A percentile compares a stretch with the other conserved stretches of the same genome.
These are phyloP conservation scores for Rhizopogon vulgaris DNA, from an alignment of 768 basidiomycete species.

Conservation along the genomic window DNA sequence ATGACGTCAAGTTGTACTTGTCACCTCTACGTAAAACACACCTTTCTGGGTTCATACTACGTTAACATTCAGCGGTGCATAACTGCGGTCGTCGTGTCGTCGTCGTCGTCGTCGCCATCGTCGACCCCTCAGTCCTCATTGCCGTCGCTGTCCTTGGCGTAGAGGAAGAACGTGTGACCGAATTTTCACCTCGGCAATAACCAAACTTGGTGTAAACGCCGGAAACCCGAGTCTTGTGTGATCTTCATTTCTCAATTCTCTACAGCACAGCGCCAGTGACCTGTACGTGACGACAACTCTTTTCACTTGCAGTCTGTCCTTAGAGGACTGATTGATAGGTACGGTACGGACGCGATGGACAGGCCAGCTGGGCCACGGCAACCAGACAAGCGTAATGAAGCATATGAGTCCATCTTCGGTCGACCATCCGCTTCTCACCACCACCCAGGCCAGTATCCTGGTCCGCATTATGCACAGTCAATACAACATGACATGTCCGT, in stretches of 20 bases:
- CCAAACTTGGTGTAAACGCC: not conserved
- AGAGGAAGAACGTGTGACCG: constrained; percentile 1
- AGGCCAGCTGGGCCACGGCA: constrained; percentile 54
- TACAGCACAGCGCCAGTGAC: not conserved
- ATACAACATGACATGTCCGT: constrained; percentile 11
- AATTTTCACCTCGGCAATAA: not conserved
- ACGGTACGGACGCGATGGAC: constrained; percentile 30
- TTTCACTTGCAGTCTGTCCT: not conserved
- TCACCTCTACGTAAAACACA: not conserved
- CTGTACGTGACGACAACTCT: not conserved
- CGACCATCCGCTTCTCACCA: constrained; percentile 60
- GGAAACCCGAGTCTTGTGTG: not conserved
- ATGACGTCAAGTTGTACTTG: not conserved
- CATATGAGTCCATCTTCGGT: constrained; percentile 86
- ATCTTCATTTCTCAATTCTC: not conserved
- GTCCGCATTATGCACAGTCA: constrained; percentile 6
- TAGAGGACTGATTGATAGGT: not conserved
- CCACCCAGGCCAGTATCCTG: constrained; percentile 13
- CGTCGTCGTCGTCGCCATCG: not conserved
- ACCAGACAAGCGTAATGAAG: constrained; percentile 69
- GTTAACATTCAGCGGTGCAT: not conserved
- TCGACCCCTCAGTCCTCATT: not conserved
- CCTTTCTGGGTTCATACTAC: not conserved
- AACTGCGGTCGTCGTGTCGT: not conserved
- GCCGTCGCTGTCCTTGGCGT: not conserved